phyloP scores from a whole-genome alignment of 345 rosid species.

The Gossypium herbaceum region DNA sequence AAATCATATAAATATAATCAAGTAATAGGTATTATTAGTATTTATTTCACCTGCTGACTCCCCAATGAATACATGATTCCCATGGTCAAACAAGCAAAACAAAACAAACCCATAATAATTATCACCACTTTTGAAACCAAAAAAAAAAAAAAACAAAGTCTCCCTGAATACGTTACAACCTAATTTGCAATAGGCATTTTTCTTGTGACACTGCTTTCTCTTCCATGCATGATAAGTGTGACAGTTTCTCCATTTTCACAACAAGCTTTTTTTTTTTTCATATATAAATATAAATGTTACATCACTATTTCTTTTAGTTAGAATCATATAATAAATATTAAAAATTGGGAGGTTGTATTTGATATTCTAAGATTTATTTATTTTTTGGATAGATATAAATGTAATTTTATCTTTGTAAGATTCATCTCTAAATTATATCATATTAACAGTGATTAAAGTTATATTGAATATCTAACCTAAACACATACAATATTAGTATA shows the following conservation, averaged over 20 bases:
- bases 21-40: too few species aligned
- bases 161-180: constrained; percentile 10
- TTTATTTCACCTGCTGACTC: constrained; percentile 19
- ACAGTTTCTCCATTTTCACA: neutral
- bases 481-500: too few species aligned
- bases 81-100: constrained; percentile 15
- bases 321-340: neutral
- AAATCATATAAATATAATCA: too few species aligned
- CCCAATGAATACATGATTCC: constrained; percentile 12
- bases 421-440: too few species aligned
- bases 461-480: too few species aligned
- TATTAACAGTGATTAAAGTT: too few species aligned
- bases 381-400: too few species aligned
- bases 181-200: constrained; percentile 1
- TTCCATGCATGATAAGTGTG: constrained; percentile 7
- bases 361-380: too few species aligned
- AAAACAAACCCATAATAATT: neutral
- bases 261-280: neutral
- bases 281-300: neutral
- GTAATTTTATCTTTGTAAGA: accelerated
- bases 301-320: neutral
- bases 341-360: too few species aligned
- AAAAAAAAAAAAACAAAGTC: neutral
- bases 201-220: constrained; percentile 12
- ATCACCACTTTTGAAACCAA: constrained; percentile 5